Conservation (phyloP, 2,329 filamentous ascomycete genomes). For the Pseudomassariella vexata region DNA sequence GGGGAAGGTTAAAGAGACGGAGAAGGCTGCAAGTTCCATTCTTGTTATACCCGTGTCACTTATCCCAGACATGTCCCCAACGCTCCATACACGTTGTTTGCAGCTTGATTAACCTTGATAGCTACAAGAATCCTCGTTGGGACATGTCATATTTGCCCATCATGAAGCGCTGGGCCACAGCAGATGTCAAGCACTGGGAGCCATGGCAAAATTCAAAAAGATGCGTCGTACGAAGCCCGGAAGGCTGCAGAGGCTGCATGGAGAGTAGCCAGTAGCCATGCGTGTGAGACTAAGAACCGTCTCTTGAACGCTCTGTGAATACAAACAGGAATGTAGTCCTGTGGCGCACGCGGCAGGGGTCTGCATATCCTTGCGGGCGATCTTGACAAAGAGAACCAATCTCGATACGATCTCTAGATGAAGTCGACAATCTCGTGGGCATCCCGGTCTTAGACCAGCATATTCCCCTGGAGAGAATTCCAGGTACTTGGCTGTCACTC, state of each 20-base stretch:
- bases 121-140: background rate
- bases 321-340: background rate
- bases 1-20: conserved; percentile 4
- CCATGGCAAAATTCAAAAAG: background rate
- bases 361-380: background rate
- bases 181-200: conserved; percentile 2
- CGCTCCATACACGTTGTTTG: conserved; percentile 2
- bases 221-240: background rate
- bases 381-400: background rate
- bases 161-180: background rate
- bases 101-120: background rate
- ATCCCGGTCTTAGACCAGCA: background rate
- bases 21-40: conserved; percentile 24
- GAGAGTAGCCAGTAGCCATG: background rate
- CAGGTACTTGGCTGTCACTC: background rate
- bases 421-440: background rate
- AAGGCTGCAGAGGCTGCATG: background rate
- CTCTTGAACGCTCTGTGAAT: background rate
- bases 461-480: background rate
- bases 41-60: conserved; percentile 25
- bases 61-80: conserved; percentile 5
- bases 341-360: background rate
- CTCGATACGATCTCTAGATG: conserved; percentile 4
- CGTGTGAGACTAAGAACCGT: background rate
- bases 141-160: background rate